Evolutionary conservation across 768 basidiomycete species (phyloP), one percentile per base, ranked within the genome.

Genomic region (Kwoniella heveanensis): DNA sequence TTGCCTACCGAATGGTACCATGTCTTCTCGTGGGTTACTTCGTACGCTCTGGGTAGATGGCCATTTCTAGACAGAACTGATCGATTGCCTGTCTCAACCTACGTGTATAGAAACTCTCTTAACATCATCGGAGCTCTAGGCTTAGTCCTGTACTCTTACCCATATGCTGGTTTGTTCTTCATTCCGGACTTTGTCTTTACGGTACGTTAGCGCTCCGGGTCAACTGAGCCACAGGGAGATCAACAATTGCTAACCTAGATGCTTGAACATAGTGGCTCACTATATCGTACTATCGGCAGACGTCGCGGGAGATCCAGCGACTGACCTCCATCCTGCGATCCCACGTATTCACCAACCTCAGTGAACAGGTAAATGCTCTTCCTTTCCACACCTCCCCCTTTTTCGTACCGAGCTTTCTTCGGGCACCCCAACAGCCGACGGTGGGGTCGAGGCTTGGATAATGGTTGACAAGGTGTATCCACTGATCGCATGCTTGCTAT

Each of bases 71-170:
- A n/a, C n/a, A n/a, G n/a, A n/a, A n/a, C n/a, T n/a, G n/a, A n/a
- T n/a, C n/a, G n/a, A n/a, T n/a, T n/a, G n/a, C n/a, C n/a, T n/a
- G n/a, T n/a, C n/a, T n/a, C n/a, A n/a, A n/a, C n/a, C n/a, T n/a
- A n/a, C n/a, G n/a, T n/a, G n/a, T n/a, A n/a, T n/a, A 48, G 67
- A 29, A 37, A 62, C 44, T 57, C 37, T 15, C 49, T 73, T 13
- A 47, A 49, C 13, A 67, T 76, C 17, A 9, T 76, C 10, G 73
- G 73, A 1, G 63, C 73, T 0, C 55, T 78, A 49, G 71, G 50
- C 39, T 52, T 78, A 30, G 65, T 76, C 13, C 36, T 71, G 10
- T 78, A 75, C 60, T 68, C 72, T 1, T 76, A 68, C 57, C 65
- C 73, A 1, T 69, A 51, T 21, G 61, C 73, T 2, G 71, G 70